These are phyloP conservation scores for Halenospora varia DNA, from an alignment of 495 filamentous ascomycete genomes.

Conservation along the genomic window DNA sequence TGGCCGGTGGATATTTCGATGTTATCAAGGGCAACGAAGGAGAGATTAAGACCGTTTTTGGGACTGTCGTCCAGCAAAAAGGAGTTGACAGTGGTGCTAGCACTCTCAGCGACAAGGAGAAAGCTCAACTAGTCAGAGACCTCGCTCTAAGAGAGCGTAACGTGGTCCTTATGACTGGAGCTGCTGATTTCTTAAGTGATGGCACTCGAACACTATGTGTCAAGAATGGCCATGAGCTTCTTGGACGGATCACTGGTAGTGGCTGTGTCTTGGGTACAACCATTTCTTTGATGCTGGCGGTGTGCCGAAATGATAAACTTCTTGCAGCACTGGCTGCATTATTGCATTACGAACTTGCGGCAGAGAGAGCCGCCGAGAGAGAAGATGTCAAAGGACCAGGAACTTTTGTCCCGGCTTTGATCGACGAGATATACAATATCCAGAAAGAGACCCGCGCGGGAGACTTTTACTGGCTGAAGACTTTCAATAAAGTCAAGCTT, in stretches of 20 bases:
- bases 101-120: slow-evolving; percentile 47
- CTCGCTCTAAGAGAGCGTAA: slow-evolving; percentile 65
- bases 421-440: slow-evolving; percentile 59
- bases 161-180: slow-evolving; percentile 83
- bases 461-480: slow-evolving; percentile 13
- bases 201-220: slow-evolving; percentile 62
- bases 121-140: slow-evolving; percentile 55
- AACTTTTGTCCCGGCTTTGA: slow-evolving; percentile 81
- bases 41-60: slow-evolving; percentile 72
- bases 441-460: slow-evolving; percentile 20
- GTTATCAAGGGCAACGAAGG: slow-evolving; percentile 95
- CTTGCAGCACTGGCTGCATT: slow-evolving; percentile 69
- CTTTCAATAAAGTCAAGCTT: no score
- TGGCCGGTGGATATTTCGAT: slow-evolving; percentile 72
- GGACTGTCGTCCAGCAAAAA: slow-evolving; percentile 56
- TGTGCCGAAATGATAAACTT: slow-evolving; percentile 53
- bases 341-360: slow-evolving; percentile 80
- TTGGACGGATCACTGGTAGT: slow-evolving; percentile 82
- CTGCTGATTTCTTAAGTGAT: slow-evolving; percentile 74
- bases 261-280: slow-evolving; percentile 84
- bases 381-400: slow-evolving; percentile 71
- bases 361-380: slow-evolving; percentile 64
- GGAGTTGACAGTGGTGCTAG: slow-evolving; percentile 81
- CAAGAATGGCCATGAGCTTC: slow-evolving; percentile 70
- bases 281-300: slow-evolving; percentile 69